phyloP scores from a whole-genome alignment of 1,139 yeast genomes.

The Geotrichum macrosporum region DNA sequence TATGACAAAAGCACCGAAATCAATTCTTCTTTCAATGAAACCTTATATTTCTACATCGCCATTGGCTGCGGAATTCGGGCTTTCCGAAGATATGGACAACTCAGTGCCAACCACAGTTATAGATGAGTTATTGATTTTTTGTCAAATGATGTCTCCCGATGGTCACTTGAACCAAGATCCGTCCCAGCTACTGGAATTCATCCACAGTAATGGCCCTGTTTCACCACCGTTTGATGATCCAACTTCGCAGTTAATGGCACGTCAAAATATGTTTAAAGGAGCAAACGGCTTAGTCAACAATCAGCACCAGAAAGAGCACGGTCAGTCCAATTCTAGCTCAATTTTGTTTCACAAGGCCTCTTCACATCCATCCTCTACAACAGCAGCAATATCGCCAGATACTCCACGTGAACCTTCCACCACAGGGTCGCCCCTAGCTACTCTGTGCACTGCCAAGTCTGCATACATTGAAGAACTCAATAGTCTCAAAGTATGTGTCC shows the following conservation, averaged over 20 bases:
- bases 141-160: constrained; percentile 1
- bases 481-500: constrained; percentile 5
- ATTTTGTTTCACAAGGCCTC: too few relatives aligned
- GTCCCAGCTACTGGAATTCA: constrained; percentile 1
- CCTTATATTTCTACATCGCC: constrained; percentile 6
- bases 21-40: constrained; percentile 8
- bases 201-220: constrained; percentile 4
- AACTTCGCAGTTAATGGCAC: too few relatives aligned
- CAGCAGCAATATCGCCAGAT: too few relatives aligned
- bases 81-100: neutral
- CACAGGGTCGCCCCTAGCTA: too few relatives aligned
- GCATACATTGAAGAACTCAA: constrained; percentile 4
- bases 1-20: constrained; percentile 12
- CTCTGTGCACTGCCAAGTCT: neutral
- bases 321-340: too few relatives aligned
- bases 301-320: too few relatives aligned
- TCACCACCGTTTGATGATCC: constrained; percentile 6
- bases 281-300: too few relatives aligned
- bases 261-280: too few relatives aligned
- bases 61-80: constrained; percentile 1
- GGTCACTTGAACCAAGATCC: constrained; percentile 1
- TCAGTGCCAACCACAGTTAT: neutral
- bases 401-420: too few relatives aligned
- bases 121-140: neutral
- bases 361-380: too few relatives aligned